Evolutionary conservation across 1,284 basidiomycete species (phyloP).

Genomic region (Termitomyces sp.): DNA sequence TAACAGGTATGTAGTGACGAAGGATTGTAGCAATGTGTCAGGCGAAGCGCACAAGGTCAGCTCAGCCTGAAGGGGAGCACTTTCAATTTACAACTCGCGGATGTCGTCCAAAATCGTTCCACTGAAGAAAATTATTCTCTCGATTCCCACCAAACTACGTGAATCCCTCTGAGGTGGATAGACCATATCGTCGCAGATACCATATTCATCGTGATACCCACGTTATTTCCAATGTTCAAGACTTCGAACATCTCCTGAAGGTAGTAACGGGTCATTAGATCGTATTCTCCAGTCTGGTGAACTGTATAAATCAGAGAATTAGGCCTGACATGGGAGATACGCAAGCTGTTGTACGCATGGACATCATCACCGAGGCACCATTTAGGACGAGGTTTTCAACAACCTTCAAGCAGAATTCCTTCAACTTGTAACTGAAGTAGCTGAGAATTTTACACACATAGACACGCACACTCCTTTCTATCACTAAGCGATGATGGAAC

Average conservation of each 20-base stretch:
- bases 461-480: too few relatives aligned
- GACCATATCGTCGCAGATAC: not conserved
- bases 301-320: too few relatives aligned
- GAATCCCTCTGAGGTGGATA: not conserved
- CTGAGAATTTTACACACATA: too few relatives aligned
- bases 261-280: not conserved
- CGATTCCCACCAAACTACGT: not conserved
- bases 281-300: not conserved
- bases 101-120: not conserved
- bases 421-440: too few relatives aligned
- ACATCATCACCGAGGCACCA: too few relatives aligned
- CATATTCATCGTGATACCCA: conserved; percentile 2
- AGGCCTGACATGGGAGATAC: too few relatives aligned
- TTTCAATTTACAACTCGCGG: not conserved
- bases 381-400: too few relatives aligned
- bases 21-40: not conserved
- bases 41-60: not conserved
- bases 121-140: not conserved
- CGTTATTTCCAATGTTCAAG: not conserved
- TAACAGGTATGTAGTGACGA: not conserved
- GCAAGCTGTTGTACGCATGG: too few relatives aligned
- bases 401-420: too few relatives aligned
- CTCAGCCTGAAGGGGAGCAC: not conserved
- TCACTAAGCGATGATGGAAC: too few relatives aligned
- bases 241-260: not conserved